Evolutionary conservation across 116 monocot genomes (phyloP), one percentile per base, ranked within the genome.

Genomic region (Posidonia oceanica): DNA sequence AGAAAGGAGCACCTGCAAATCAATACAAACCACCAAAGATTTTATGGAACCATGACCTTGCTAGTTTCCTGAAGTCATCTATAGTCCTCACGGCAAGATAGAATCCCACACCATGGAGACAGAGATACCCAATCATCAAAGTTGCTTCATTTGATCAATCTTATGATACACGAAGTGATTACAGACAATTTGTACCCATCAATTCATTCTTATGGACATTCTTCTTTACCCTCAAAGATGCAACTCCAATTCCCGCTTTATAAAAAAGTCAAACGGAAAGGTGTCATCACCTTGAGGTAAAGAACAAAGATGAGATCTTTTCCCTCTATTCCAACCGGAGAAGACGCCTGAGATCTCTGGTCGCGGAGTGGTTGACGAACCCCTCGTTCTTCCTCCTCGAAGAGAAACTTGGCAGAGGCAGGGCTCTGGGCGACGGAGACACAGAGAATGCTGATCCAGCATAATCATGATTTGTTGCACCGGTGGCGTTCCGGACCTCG

Each of bases 1-100:
- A 69, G 55, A 76, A 38, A 41, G 83, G 83, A 36, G 54, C 73
- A 4, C 54, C 83, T 2, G 66, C 76, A 0, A 83, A 70, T 51
- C 83, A 83, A 29, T 83, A 77, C 63, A 83, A 83, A 44, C 74
- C 77, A 12, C 77, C 76, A 3, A 83, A 74, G 74, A 77, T 79
- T 52, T 36, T 74, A 2, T 61, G 77, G 23, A 66, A 74, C 39
- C 6, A 14, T 3, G 17, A 39, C 0, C 14, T 77, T 2, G 63
- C 63, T 60, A 17, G 70, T 63, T 12, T 58, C 2, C 53, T 79
- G 40, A 69, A 63, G 52, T 23, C 42, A 17, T 67, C 58, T 54
- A 44, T 67, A 10, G 53, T 79, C 41, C 5, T 67, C 22, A 44
- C 23, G 3, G 20, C 51, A 52, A 67, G 42, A 22, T 67, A n/a